A percentile compares a stretch with the other conserved stretches of the same genome.
phyloP scores from a whole-genome alignment of 2,329 filamentous ascomycete species.

The Cladosporium sp. region DNA sequence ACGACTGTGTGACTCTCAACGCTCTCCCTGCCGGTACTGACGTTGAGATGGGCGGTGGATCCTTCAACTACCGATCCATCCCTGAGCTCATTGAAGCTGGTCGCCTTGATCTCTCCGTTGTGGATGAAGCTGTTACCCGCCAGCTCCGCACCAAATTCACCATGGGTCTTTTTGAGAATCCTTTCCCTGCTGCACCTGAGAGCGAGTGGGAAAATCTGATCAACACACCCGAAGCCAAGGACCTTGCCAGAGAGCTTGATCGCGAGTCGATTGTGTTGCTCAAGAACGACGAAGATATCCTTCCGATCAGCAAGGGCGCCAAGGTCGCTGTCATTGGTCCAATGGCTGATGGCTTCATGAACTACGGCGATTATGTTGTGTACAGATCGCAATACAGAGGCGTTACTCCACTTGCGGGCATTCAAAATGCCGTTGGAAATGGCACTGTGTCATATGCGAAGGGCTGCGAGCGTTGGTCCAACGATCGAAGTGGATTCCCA shows the following conservation, averaged over 20 bases:
- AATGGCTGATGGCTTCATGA: conserved; percentile 69
- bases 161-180: conserved; percentile 71
- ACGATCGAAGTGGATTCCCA: conserved; percentile 66
- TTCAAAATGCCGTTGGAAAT: conserved; percentile 56
- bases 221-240: conserved; percentile 37
- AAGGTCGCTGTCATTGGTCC: conserved; percentile 73
- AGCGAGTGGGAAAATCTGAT: conserved; percentile 34
- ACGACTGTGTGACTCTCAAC: conserved; percentile 64
- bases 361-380: conserved; percentile 40
- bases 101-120: conserved; percentile 58
- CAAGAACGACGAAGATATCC: conserved; percentile 64
- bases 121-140: conserved; percentile 68
- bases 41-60: conserved; percentile 76
- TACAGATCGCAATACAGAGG: conserved; percentile 38
- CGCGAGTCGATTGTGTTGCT: conserved; percentile 45
- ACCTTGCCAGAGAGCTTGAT: conserved; percentile 33
- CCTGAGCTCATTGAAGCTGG: conserved; percentile 64
- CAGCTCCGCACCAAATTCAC: conserved; percentile 69
- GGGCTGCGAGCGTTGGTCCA: conserved; percentile 74
- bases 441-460: conserved; percentile 66
- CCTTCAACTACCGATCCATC: conserved; percentile 69
- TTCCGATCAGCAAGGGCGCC: conserved; percentile 56
- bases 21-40: conserved; percentile 70
- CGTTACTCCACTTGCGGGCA: conserved; percentile 37
- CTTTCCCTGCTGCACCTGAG: conserved; percentile 48